Base-by-base conservation (phyloP, 345 rosid species). In the Eutrema yunnanense region DNA sequence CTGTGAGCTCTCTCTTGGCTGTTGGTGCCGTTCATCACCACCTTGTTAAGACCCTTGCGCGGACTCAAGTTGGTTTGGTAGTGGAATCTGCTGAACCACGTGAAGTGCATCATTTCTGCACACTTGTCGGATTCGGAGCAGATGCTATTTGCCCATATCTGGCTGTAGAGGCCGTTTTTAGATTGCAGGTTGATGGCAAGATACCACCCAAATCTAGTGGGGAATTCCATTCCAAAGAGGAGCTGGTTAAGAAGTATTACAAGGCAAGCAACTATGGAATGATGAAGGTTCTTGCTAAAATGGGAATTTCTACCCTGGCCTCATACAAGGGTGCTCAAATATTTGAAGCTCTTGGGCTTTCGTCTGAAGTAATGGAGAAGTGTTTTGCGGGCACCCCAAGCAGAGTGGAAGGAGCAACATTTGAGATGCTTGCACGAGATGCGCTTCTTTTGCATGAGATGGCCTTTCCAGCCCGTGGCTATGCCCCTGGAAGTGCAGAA, bases 231-330 rank as follows among this genome's bases (percentile, higher is more conserved):
- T 87, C 95, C n/a, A 89, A 90, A 85, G 87, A 82, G 14, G 98
- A 96, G 77, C 81, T 92, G 69, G 87, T 92, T 41, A 90, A 86
- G 79, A 96, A 86, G 83, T 96, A 92, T 78, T 96, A 88, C 82
- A 92, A 89, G 78, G 99, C 99, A 66, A 96, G 99, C 81, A 90
- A 79, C 84, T 96, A 92, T 77, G 99, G 99, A 69, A 96, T 96
- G 99, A 96, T 96, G 99, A 96, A 96, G 81, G 99, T 96, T 75
- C 97, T 96, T 43, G 99, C 99, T 11, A 96, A 92, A 76, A 96
- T 96, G 99, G 99, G 99, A 56, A 96, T 96, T 51, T 96, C 99
- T 37, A 96, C 99, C 36, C 67, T 96, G 76, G 99, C 99, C 46
- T 96, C 99, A 0, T 96, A 96, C 81, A 96, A 96, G 83, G 99